Evolutionary conservation across 805 yeast genomes (phyloP), one percentile per base, ranked within the genome.

Genomic region (Yarrowia sp.): DNA sequence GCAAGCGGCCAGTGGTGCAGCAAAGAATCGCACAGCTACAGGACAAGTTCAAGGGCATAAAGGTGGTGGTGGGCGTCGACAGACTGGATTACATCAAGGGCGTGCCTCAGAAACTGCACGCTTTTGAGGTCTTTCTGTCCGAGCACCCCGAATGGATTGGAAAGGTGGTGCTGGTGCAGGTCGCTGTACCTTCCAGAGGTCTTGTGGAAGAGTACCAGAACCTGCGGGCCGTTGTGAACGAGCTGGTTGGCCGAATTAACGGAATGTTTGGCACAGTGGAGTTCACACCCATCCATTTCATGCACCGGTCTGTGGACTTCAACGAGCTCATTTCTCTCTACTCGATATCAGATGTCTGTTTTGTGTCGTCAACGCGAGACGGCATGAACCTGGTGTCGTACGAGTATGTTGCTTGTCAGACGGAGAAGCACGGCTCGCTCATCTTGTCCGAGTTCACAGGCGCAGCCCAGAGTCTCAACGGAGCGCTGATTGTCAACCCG

Each of bases 71-170:
- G 38, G 99, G 99, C 52, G 98, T 96, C 41, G 99, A 95, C 77
- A 83, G 99, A 71, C 79, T 95, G 67, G 99, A 95, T 73, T 95
- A 95, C 74, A 95, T 95, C 75, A 95, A 95, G 76, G 99, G 99
- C 62, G 97, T 95, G 7, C 99, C 99, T 1, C 98, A 95, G 73
- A 95, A 95, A 74, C 80, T 95, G 56, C 98, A 93, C 73, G 98
- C 98, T 0, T 89, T 95, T 77, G 98, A 95, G 74, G 90, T 92
- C 12, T 95, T 95, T 70, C 77, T 95, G 56, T 85, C 86, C 48
- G 96, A 90, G 70, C 96, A 95, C 75, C 99, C 99, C 0, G 97
- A 93, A 76, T 95, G 97, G 97, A 90, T 92, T 36, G 99, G 99
- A 11, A 95, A 95, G 76, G 98, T 92, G 7, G 92, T 95, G 2